Conservation (phyloP, 495 filamentous ascomycete genomes). For the Daldinia concentrica region DNA sequence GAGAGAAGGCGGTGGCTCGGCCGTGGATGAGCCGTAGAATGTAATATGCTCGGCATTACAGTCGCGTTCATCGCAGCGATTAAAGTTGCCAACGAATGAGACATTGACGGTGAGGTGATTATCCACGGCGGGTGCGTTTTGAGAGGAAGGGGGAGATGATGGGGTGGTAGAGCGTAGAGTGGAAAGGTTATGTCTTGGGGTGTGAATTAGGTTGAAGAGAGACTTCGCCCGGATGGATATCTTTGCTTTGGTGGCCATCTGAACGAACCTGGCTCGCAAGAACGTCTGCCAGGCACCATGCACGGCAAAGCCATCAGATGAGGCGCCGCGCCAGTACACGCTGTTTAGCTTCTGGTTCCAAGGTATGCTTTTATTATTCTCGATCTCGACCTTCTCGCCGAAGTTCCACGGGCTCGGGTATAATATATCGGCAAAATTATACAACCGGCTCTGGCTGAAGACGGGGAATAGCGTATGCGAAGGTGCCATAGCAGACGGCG, state of each 20-base stretch:
- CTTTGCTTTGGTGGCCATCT: conserved; percentile 61
- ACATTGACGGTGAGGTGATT: conserved; percentile 36
- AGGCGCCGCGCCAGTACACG: conserved; percentile 71
- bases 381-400: conserved; percentile 69
- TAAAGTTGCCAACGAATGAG: conserved; percentile 57
- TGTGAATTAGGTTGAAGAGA: conserved; percentile 24
- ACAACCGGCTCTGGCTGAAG: conserved; percentile 75
- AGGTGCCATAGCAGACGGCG: conserved; percentile 68
- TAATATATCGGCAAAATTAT: conserved; percentile 73
- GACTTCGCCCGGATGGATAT: conserved; percentile 20
- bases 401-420: conserved; percentile 70
- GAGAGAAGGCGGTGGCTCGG: conserved; percentile 52
- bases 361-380: conserved; percentile 56
- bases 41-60: conserved; percentile 59
- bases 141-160: background rate
- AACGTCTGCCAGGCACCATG: conserved; percentile 53
- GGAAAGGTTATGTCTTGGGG: conserved; percentile 10
- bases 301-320: conserved; percentile 49
- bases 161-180: background rate
- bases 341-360: conserved; percentile 64
- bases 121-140: background rate
- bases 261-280: conserved; percentile 68
- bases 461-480: conserved; percentile 72
- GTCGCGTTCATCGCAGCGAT: conserved; percentile 54
- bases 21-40: conserved; percentile 61